Evolutionary conservation across 345 rosid genomes (phyloP).

Genomic region (Syzygium jambos): DNA sequence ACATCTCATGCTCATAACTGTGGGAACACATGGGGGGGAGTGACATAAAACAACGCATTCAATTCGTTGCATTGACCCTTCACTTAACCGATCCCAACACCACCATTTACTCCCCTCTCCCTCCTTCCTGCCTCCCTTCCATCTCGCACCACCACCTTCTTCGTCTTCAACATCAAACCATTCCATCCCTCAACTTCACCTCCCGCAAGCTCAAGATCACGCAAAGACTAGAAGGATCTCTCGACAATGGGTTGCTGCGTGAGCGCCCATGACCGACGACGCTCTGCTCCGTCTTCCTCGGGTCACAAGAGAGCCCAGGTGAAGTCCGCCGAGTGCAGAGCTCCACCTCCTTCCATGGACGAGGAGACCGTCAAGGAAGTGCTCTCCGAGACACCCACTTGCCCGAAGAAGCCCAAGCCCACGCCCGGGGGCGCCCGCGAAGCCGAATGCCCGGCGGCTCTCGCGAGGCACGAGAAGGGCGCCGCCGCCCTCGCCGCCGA

Average conservation of each 20-base stretch:
- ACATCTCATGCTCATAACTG: not conserved
- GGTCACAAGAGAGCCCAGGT: constrained; percentile 1
- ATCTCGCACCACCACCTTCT: not conserved
- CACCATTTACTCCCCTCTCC: not conserved
- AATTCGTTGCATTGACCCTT: not conserved
- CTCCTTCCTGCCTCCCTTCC: not conserved
- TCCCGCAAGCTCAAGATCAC: not conserved
- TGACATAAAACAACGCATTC: not conserved
- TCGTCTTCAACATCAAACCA: not conserved
- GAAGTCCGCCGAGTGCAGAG: constrained; percentile 17
- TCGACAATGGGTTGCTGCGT: constrained; percentile 69
- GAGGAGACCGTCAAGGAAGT: constrained; percentile 86
- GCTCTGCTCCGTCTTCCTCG: not conserved
- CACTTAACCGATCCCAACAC: not conserved
- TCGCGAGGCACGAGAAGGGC: not conserved
- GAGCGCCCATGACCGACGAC: constrained; percentile 23
- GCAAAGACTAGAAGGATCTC: not conserved
- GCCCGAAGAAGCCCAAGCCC: not conserved
- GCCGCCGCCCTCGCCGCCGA: constrained; percentile 3
- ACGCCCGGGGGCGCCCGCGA: not conserved
- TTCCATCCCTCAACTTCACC: not conserved
- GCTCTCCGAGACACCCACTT: constrained; percentile 42
- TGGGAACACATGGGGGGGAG: not conserved
- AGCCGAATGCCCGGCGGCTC: not conserved
- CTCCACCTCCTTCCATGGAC: constrained; percentile 33